Evolutionary conservation across 805 yeast species (phyloP), one percentile per base, ranked within the genome.

Genomic region (Wickerhamiella lipophila): DNA sequence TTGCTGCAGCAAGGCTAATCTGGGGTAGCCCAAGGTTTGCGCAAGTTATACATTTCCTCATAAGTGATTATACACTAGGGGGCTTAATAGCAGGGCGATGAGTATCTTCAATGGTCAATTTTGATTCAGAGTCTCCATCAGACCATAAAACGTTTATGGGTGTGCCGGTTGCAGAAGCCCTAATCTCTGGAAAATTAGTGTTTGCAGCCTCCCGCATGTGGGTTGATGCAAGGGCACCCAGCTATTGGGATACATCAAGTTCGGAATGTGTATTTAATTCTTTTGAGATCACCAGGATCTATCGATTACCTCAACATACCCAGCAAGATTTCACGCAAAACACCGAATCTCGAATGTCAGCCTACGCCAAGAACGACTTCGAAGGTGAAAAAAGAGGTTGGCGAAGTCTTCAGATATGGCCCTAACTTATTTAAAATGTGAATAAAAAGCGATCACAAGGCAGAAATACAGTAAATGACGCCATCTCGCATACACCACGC

Each of bases 401-500:
- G 5, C 7, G 32, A 6, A 35, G 15, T 7, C 39, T 35, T 21
- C 5, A 23, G 8, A 8, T 23, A 8, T 23, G 26, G 26, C 5
- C 8, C 8, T 23, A 8, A 23, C 8, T 23, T 8, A 23, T 8
- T 23, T 5, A 9, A 21, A 19, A n/a, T n/a, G 36, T 21, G 5
- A 35, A 15, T 35, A n/a, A 21, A 11, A 19, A 21, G 42, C 15
- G 38, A 4, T 32, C 11, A 32, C 5, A 13, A 19, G 15, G 38
- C 19, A 15, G 19, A 32, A 16, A n/a, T 6, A 18, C 38, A 32
- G 4, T 9, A 21, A 11, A 32, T 44, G 47, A 44, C 47, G 47
- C 15, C 13, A 44, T 34, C 32, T 23, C 34, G 39, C 47, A 44
- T 44, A 25, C 11, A 35, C 34, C 40, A 35, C 38, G 47, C 47